These are phyloP conservation scores for Aureobasidium pullulans DNA, from an alignment of 2,329 filamentous ascomycete genomes.

Conservation along the genomic window DNA sequence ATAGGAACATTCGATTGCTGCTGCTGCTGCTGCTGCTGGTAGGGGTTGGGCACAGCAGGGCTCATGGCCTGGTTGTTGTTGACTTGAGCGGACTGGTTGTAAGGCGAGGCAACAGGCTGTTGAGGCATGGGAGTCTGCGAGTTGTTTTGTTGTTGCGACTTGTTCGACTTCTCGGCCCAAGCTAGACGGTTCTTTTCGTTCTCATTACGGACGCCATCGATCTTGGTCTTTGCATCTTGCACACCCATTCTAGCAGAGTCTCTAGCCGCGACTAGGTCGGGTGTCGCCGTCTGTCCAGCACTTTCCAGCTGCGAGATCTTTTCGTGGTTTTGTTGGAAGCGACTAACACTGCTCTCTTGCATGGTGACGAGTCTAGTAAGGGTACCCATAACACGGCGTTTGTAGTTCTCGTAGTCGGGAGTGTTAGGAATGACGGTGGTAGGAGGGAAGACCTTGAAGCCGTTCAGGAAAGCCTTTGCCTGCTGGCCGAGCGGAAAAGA, in stretches of 20 bases:
- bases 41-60: constrained; percentile 14
- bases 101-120: constrained; percentile 13
- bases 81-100: constrained; percentile 7
- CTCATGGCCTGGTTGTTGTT: constrained; percentile 13
- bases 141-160: constrained; percentile 11
- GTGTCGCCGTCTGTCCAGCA: constrained; percentile 6
- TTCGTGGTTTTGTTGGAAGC: constrained; percentile 3
- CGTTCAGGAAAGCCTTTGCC: constrained; percentile 15
- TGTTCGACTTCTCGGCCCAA: constrained; percentile 10
- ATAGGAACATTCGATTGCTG: constrained; percentile 20
- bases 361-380: constrained; percentile 8
- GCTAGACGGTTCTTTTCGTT: constrained; percentile 15
- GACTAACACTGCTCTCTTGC: constrained; percentile 12
- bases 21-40: constrained; percentile 19
- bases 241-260: constrained; percentile 11
- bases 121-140: constrained; percentile 15
- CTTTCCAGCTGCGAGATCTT: constrained; percentile 10
- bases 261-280: constrained; percentile 11
- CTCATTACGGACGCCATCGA: constrained; percentile 12
- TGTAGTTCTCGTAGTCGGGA: constrained; percentile 16
- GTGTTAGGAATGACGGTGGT: constrained; percentile 11
- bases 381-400: constrained; percentile 6
- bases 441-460: constrained; percentile 15
- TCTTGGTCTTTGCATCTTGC: constrained; percentile 13
- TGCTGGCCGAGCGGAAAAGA: constrained; percentile 26